These are phyloP conservation scores for Trematosphaeria pertusa DNA, from an alignment of 2,329 filamentous ascomycete genomes.

Conservation along the genomic window DNA sequence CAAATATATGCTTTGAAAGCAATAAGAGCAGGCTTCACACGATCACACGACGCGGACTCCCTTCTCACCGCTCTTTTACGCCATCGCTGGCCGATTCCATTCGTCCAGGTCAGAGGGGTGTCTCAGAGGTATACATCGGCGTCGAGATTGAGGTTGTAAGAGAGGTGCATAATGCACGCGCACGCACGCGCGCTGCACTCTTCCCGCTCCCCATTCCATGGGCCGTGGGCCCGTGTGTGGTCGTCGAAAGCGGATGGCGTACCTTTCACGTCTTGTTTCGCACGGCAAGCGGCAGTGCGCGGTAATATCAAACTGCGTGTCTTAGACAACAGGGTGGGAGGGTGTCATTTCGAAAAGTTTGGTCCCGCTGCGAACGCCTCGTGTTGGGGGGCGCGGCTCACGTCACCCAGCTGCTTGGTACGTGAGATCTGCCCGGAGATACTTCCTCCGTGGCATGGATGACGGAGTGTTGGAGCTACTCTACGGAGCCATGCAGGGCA, in stretches of 20 bases:
- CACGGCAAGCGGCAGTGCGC: too few relatives aligned
- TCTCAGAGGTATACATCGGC: too few relatives aligned
- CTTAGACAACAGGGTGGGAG: too few relatives aligned
- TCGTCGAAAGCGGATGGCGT: too few relatives aligned
- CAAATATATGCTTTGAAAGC: slow-evolving; percentile 8
- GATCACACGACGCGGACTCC: slow-evolving; percentile 7
- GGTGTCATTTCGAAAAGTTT: background rate
- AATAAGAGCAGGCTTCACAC: slow-evolving; percentile 4
- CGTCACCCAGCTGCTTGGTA: background rate
- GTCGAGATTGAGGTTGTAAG: slow-evolving; percentile 1
- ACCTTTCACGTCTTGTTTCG: too few relatives aligned
- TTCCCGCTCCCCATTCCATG: slow-evolving; percentile 19
- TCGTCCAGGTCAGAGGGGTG: too few relatives aligned
- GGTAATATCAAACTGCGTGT: too few relatives aligned
- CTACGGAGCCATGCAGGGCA: too few relatives aligned
- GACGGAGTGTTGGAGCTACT: too few relatives aligned
- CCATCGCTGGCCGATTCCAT: background rate
- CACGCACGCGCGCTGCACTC: slow-evolving; percentile 12
- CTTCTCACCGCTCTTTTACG: slow-evolving; percentile 1
- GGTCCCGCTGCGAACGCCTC: slow-evolving; percentile 6
- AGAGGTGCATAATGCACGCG: slow-evolving; percentile 8
- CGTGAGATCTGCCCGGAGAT: background rate
- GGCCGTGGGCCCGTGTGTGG: too few relatives aligned
- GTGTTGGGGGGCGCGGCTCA: background rate
- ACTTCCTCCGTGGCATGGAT: slow-evolving; percentile 3